Base-by-base conservation (phyloP, 768 basidiomycete genomes). In the Suillus sp. region DNA sequence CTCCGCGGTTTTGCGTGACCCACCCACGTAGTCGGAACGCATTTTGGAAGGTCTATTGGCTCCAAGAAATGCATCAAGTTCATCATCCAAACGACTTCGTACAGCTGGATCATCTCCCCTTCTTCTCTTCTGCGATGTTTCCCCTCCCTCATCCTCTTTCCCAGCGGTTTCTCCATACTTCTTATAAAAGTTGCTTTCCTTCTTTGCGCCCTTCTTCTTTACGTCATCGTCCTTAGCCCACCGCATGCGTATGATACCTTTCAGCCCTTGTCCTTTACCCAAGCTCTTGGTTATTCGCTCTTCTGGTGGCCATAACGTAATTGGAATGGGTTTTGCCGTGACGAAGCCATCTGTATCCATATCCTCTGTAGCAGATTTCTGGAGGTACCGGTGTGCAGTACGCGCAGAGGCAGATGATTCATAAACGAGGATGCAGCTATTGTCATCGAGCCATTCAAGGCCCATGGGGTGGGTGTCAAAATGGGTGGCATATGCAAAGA, bases 381-480 rank as follows among this genome's bases (percentile, higher is more conserved):
- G 81, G 20, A 92, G 80, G 25, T 69, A 70, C 13, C 77, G 74
- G 66, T 83, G 81, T 2, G 84, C 88, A 1, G 76, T 67, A 30
- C 83, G 81, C 14, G 91, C 91, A 14, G 79, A 74, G 42, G 76
- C 64, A 58, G 81, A 84, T 43, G 84, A 81, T 35, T 82, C 75
- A 71, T 92, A 95, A 48, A 95, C 89, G 58, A 94, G 78, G 4
- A 95, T 83, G 68, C 91, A 93, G 30, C 90, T 92, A 27, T 79
- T 88, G 76, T 95, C 93, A 72, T 93, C 87, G 22, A 95, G 83
- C 93, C 93, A 95, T 77, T 95, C 93, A 9, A 95, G 78, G 9
- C 83, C 92, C 65, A 92, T 81, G 0, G 92, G 92, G 22, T 83
- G 80, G 0, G 86, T 81, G 54, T 90, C 88, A 69, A 91, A 92